Percentiles rank a stretch among this genome's conserved stretches.
These are phyloP conservation scores for Nissolia schottii DNA, from an alignment of 306 rosid species.

Conservation along the genomic window DNA sequence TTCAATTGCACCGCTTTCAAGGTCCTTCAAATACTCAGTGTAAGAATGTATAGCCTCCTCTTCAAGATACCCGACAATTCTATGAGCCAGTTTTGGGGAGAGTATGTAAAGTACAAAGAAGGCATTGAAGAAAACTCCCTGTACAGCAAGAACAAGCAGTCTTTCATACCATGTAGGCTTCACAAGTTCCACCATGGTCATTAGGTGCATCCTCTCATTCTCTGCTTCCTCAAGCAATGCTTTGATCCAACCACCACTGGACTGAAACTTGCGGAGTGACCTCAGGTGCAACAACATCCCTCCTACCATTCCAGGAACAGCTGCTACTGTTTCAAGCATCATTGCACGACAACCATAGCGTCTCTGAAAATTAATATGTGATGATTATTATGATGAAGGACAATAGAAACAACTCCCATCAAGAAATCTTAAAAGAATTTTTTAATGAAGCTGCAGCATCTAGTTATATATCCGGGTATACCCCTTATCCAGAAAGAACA, in stretches of 20 bases:
- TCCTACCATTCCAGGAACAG: slow-evolving; percentile 85
- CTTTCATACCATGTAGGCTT: slow-evolving; percentile 73
- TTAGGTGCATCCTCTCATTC: slow-evolving; percentile 83
- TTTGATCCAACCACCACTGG: slow-evolving; percentile 78
- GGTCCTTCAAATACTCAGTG: slow-evolving; percentile 53
- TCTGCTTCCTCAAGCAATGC: slow-evolving; percentile 87
- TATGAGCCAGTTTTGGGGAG: slow-evolving; percentile 68
- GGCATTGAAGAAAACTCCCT: slow-evolving; percentile 81
- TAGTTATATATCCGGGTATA: not conserved
- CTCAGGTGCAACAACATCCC: slow-evolving; percentile 70
- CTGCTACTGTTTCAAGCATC: slow-evolving; percentile 89
- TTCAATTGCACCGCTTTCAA: slow-evolving; percentile 53
- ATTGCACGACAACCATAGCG: slow-evolving; percentile 77
- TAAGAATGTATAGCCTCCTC: slow-evolving; percentile 76
- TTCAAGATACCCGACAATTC: slow-evolving; percentile 77
- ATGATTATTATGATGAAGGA: not conserved
- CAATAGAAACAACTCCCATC: not conserved
- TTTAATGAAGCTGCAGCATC: not conserved
- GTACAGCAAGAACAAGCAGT: slow-evolving; percentile 62
- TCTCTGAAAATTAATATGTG: slow-evolving; percentile 46
- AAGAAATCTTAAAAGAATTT: not conserved
- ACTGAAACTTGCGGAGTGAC: slow-evolving; percentile 60
- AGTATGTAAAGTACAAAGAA: slow-evolving; percentile 50
- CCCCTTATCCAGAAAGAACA: not conserved
- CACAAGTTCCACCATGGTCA: slow-evolving; percentile 83